Evolutionary conservation across 2,329 filamentous ascomycete species (phyloP).

Genomic region (Monilinia polystroma): DNA sequence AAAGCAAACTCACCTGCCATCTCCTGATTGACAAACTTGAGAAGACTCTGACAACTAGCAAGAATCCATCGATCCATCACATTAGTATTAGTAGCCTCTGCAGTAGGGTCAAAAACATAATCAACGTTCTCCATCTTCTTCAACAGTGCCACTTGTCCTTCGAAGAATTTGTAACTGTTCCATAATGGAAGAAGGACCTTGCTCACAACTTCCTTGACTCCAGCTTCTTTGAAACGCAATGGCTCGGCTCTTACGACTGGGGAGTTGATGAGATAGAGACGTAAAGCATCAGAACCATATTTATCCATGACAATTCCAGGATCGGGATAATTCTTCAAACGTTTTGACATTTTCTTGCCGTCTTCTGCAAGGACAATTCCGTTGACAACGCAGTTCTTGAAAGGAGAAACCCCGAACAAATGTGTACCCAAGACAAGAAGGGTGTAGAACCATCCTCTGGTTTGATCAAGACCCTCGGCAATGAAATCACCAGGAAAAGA

Average conservation of each 20-base stretch:
- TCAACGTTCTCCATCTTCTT: constrained; percentile 81
- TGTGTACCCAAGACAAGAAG: constrained; percentile 84
- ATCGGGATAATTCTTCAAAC: constrained; percentile 94
- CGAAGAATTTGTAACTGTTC: constrained; percentile 98
- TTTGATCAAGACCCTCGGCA: constrained; percentile 89
- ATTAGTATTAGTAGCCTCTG: constrained; percentile 76
- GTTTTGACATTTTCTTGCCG: constrained; percentile 98
- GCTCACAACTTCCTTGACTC: constrained; percentile 91
- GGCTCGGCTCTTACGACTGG: constrained; percentile 91
- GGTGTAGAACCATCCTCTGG: constrained; percentile 96
- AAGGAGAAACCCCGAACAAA: constrained; percentile 79
- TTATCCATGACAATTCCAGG: constrained; percentile 78
- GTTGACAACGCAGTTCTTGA: constrained; percentile 96
- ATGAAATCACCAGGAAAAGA: constrained; percentile 93
- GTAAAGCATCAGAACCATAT: constrained; percentile 88
- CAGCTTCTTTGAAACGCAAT: constrained; percentile 83
- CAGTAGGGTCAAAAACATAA: constrained; percentile 74
- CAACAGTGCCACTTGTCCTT: constrained; percentile 78
- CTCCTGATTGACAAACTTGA: constrained; percentile 89
- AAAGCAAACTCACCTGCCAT: constrained; percentile 66
- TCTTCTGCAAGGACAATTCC: constrained; percentile 92
- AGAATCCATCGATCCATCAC: constrained; percentile 97
- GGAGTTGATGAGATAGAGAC: constrained; percentile 95
- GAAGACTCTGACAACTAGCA: constrained; percentile 84
- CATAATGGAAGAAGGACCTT: constrained; percentile 88